phyloP scores from a whole-genome alignment of 257 asterid genomes.

The Misopates orontium region DNA sequence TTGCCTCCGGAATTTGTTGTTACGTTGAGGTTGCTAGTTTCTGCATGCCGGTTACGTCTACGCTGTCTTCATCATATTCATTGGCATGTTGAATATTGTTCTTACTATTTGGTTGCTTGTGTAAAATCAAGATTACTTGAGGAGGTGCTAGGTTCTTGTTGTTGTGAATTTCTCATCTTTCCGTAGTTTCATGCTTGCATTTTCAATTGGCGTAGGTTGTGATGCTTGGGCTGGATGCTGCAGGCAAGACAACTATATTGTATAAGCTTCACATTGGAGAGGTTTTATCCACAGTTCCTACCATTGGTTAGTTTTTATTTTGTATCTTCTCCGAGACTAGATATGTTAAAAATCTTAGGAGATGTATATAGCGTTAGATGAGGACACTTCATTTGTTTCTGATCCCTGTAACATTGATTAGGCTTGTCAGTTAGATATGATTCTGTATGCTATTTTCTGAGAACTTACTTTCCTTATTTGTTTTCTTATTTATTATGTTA shows the following conservation, averaged over 20 bases:
- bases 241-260: slow-evolving; percentile 98
- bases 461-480: slow-evolving; percentile 2
- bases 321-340: slow-evolving; percentile 3
- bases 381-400: slow-evolving; percentile 8
- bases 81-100: no score
- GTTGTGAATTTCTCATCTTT: neutral
- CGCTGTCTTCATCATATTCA: neutral
- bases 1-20: neutral
- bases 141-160: slow-evolving; percentile 15
- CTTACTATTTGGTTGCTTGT: neutral
- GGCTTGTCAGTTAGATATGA: slow-evolving; percentile 15
- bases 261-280: slow-evolving; percentile 98
- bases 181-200: neutral
- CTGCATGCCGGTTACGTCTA: neutral
- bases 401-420: neutral
- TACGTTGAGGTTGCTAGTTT: slow-evolving; percentile 20
- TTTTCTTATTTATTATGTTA: slow-evolving; percentile 16
- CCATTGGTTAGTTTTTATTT: slow-evolving; percentile 69
- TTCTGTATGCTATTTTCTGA: slow-evolving; percentile 12
- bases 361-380: slow-evolving; percentile 2
- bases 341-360: slow-evolving; percentile 15
- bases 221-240: slow-evolving; percentile 99
- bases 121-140: neutral
- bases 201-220: slow-evolving; percentile 65
- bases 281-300: slow-evolving; percentile 97